These are phyloP conservation scores for Alternaria atra DNA, from an alignment of 2,329 filamentous ascomycete genomes.

Conservation along the genomic window DNA sequence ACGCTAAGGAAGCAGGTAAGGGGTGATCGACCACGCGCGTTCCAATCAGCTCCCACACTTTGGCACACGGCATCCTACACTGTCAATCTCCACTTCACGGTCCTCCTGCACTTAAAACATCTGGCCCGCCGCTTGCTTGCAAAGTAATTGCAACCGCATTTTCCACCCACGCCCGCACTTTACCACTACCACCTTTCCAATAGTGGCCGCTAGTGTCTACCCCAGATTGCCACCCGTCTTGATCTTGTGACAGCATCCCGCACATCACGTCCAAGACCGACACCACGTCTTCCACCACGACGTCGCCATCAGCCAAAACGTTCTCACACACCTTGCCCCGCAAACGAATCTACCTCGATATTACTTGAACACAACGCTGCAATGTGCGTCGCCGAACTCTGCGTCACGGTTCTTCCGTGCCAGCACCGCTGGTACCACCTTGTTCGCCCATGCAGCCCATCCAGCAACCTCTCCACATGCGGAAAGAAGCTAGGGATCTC, in stretches of 20 bases:
- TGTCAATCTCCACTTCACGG: conserved; percentile 26
- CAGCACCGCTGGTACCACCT: conserved; percentile 62
- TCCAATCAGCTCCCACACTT: conserved; percentile 39
- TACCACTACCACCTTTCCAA: conserved; percentile 20
- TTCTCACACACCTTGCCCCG: conserved; percentile 32
- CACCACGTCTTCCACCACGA: conserved; percentile 34
- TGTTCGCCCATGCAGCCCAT: conserved; percentile 54
- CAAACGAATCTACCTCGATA: conserved; percentile 35
- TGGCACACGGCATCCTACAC: conserved; percentile 34
- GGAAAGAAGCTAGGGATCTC: conserved; percentile 55
- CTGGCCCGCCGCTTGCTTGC: conserved; percentile 21
- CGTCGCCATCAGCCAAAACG: conserved; percentile 24
- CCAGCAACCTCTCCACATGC: conserved; percentile 59
- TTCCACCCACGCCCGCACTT: conserved; percentile 15
- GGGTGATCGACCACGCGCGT: conserved; percentile 20
- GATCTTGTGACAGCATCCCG: conserved; percentile 28
- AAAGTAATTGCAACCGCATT: conserved; percentile 16
- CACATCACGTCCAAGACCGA: conserved; percentile 9
- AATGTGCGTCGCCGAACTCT: conserved; percentile 62
- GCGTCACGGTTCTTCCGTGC: conserved; percentile 58
- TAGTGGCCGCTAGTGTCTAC: conserved; percentile 34
- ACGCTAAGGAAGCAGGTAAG: conserved; percentile 24
- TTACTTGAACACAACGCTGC: conserved; percentile 35
- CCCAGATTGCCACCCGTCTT: conserved; percentile 32
- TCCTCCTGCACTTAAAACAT: conserved; percentile 33